phyloP scores from a whole-genome alignment of 2,329 filamentous ascomycete species.

The Fusarium newnesense region DNA sequence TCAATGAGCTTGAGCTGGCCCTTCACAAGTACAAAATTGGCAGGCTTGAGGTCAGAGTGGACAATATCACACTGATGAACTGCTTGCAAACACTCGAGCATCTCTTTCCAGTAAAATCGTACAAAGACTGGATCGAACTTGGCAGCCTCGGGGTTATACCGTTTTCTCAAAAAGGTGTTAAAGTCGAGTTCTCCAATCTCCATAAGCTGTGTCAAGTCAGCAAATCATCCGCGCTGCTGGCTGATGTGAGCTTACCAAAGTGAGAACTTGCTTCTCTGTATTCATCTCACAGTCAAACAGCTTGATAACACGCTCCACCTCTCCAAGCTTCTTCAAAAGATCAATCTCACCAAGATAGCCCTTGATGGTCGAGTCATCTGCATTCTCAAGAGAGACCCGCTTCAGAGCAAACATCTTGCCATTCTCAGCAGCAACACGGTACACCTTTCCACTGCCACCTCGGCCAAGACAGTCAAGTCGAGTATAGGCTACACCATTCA shows the following conservation, averaged over 20 bases:
- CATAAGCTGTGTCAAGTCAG: constrained; percentile 75
- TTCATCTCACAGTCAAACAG: constrained; percentile 95
- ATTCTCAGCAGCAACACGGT: constrained; percentile 96
- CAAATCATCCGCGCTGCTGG: background rate
- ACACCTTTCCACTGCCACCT: constrained; percentile 93
- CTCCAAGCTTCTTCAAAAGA: constrained; percentile 81
- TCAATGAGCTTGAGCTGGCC: constrained; percentile 95
- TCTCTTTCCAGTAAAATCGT: constrained; percentile 99
- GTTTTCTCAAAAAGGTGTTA: constrained; percentile 82
- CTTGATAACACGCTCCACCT: constrained; percentile 89
- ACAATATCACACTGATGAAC: constrained; percentile 94
- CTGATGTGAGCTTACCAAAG: constrained; percentile 69
- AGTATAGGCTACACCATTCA: constrained; percentile 93
- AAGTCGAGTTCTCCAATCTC: constrained; percentile 96
- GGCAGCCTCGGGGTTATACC: constrained; percentile 76
- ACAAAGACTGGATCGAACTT: constrained; percentile 90
- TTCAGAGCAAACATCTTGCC: constrained; percentile 96
- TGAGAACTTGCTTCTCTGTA: constrained; percentile 87
- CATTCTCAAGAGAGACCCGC: constrained; percentile 88
- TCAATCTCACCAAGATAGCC: constrained; percentile 98
- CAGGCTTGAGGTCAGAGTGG: constrained; percentile 95
- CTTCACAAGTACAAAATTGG: constrained; percentile 94
- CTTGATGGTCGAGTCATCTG: constrained; percentile 82
- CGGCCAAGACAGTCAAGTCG: constrained; percentile 90
- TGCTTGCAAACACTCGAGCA: constrained; percentile 93